Percentiles rank a stretch among this genome's conserved stretches.
Evolutionary conservation across 1,284 basidiomycete genomes (phyloP).

Genomic region (Exsudoporus floridanus): DNA sequence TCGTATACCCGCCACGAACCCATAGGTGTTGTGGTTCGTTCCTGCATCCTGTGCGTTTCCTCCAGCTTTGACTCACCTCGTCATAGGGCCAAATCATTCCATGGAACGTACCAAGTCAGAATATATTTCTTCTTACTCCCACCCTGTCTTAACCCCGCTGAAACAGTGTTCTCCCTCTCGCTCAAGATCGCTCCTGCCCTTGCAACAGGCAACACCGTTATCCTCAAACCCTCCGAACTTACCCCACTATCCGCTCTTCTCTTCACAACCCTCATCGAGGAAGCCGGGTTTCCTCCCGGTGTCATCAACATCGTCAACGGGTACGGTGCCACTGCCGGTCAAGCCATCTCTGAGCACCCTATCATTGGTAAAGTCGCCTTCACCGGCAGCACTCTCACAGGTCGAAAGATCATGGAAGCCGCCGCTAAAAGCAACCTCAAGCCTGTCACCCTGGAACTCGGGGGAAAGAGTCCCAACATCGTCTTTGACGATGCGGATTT

Average conservation of each 20-base stretch:
- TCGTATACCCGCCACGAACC: conserved; percentile 16
- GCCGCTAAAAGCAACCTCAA: conserved; percentile 70
- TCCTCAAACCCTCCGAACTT: conserved; percentile 74
- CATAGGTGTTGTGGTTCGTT: conserved; percentile 14
- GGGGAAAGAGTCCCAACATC: conserved; percentile 70
- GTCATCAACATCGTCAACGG: conserved; percentile 69
- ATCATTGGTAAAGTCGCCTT: conserved; percentile 49
- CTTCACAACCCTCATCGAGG: conserved; percentile 23
- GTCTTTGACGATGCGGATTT: conserved; percentile 56
- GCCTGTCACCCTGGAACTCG: conserved; percentile 72
- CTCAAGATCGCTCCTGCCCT: conserved; percentile 76
- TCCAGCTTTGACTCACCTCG: neutral
- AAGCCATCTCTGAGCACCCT: conserved; percentile 43
- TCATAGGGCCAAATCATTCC: conserved; percentile 14
- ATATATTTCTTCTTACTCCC: neutral
- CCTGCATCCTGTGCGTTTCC: neutral
- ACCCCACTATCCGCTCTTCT: conserved; percentile 51
- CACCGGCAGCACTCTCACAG: conserved; percentile 59
- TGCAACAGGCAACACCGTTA: conserved; percentile 65
- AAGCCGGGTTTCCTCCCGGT: conserved; percentile 64
- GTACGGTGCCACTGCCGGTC: conserved; percentile 42
- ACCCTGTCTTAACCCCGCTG: neutral
- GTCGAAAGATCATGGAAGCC: conserved; percentile 67
- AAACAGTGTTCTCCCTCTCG: conserved; percentile 46
- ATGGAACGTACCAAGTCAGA: conserved; percentile 11